Evolutionary conservation across 2,329 filamentous ascomycete species (phyloP).

Genomic region (Sporothrix dimorphospora): DNA sequence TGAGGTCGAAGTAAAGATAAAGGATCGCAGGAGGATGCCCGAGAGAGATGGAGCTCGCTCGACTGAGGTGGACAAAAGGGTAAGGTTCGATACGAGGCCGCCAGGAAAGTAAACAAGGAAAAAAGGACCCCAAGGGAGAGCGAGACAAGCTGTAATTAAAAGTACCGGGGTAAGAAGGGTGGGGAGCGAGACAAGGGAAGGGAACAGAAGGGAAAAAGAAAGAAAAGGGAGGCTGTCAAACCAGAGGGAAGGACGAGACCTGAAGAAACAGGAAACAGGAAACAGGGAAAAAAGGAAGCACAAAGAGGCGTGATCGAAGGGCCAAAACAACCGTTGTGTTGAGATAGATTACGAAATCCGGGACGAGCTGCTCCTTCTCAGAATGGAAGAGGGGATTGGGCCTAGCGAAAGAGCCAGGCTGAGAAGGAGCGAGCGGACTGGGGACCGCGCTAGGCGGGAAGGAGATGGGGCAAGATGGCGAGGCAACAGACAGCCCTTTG

Average conservation of each 20-base stretch:
- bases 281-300: constrained; percentile 8
- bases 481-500: too few species aligned
- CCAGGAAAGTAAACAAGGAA: constrained; percentile 17
- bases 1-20: neutral
- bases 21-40: neutral
- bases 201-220: neutral
- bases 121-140: neutral
- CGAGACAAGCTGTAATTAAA: constrained; percentile 22
- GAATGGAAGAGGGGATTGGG: neutral
- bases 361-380: constrained; percentile 8
- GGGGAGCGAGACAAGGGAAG: neutral
- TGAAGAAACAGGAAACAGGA: neutral
- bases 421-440: neutral
- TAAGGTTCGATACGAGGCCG: neutral
- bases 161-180: neutral
- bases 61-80: neutral
- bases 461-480: neutral
- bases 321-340: neutral
- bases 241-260: neutral
- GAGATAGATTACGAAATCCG: constrained; percentile 14
- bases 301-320: constrained; percentile 11
- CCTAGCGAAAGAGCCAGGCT: neutral
- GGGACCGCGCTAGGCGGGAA: constrained; percentile 4
- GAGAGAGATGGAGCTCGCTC: neutral
- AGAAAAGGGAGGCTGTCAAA: constrained; percentile 5